Evolutionary conservation across 352 stramenopile species (phyloP).

Genomic region (Pythium insidiosum): DNA sequence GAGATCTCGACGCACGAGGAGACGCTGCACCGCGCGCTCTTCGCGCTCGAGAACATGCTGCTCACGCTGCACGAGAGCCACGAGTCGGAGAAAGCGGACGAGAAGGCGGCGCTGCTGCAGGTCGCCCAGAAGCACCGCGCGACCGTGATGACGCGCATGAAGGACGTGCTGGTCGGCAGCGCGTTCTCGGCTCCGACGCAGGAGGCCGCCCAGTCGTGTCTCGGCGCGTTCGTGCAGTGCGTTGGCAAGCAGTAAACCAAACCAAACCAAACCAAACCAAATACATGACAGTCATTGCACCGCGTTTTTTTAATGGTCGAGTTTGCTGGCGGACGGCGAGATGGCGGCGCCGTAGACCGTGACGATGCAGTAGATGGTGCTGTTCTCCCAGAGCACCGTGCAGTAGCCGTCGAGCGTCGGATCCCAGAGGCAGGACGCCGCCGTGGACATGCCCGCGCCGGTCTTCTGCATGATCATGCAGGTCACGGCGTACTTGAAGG

Average conservation of each 20-base stretch:
- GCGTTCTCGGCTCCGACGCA: constrained; percentile 17
- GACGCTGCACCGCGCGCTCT: constrained; percentile 62
- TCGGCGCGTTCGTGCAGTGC: constrained; percentile 25
- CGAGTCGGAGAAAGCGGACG: constrained; percentile 22
- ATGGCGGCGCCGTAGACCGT: constrained; percentile 77
- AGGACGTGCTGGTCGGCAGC: constrained; percentile 14
- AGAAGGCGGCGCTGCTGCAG: too few species aligned
- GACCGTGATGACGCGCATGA: constrained; percentile 24
- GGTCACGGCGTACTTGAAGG: constrained; percentile 81
- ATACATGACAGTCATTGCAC: neutral
- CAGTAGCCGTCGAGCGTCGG: constrained; percentile 69
- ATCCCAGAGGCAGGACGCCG: constrained; percentile 73
- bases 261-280: neutral
- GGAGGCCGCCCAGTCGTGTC: constrained; percentile 39
- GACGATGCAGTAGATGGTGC: constrained; percentile 78
- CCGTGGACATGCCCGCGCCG: constrained; percentile 55
- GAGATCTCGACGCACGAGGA: constrained; percentile 45
- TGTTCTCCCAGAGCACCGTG: constrained; percentile 82
- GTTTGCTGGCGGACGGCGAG: constrained; percentile 66
- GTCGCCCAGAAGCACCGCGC: constrained; percentile 34
- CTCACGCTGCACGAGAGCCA: constrained; percentile 19
- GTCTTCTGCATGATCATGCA: constrained; percentile 86
- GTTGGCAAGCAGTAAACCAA: constrained; percentile 11
- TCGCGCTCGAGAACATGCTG: constrained; percentile 73
- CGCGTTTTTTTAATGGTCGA: constrained; percentile 34